Conservation (phyloP, 1,139 yeast genomes). For the Geotrichum bryndzae region DNA sequence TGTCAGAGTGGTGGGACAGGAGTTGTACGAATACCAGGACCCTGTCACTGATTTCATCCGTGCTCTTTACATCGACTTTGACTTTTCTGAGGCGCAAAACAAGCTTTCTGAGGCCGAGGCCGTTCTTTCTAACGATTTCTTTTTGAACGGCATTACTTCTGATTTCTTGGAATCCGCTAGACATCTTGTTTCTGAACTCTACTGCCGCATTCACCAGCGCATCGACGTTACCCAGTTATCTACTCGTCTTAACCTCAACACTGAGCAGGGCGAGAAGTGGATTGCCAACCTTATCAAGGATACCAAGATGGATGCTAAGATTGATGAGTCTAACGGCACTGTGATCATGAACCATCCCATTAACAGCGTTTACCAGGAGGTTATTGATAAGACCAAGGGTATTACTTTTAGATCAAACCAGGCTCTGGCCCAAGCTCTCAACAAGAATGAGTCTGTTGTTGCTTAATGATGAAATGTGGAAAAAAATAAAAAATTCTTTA, state of each 20-base stretch:
- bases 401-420: constrained; percentile 53
- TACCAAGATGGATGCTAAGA: constrained; percentile 46
- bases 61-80: constrained; percentile 50
- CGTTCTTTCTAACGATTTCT: constrained; percentile 49
- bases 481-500: not conserved
- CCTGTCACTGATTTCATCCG: constrained; percentile 53
- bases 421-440: constrained; percentile 38
- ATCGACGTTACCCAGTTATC: constrained; percentile 43
- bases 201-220: constrained; percentile 48
- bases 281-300: constrained; percentile 45
- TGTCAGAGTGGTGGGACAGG: constrained; percentile 51
- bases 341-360: constrained; percentile 45
- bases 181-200: constrained; percentile 47
- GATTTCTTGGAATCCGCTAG: constrained; percentile 44
- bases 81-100: constrained; percentile 47
- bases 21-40: constrained; percentile 54
- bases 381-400: constrained; percentile 56
- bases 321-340: constrained; percentile 45
- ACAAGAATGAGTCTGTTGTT: constrained; percentile 23
- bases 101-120: constrained; percentile 44
- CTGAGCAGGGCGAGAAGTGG: constrained; percentile 48
- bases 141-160: constrained; percentile 42
- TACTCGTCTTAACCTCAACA: constrained; percentile 39
- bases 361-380: constrained; percentile 48
- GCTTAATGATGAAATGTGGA: constrained; percentile 11